Base-by-base conservation (phyloP, 1,284 basidiomycete genomes). In the Naganishia sp. region DNA sequence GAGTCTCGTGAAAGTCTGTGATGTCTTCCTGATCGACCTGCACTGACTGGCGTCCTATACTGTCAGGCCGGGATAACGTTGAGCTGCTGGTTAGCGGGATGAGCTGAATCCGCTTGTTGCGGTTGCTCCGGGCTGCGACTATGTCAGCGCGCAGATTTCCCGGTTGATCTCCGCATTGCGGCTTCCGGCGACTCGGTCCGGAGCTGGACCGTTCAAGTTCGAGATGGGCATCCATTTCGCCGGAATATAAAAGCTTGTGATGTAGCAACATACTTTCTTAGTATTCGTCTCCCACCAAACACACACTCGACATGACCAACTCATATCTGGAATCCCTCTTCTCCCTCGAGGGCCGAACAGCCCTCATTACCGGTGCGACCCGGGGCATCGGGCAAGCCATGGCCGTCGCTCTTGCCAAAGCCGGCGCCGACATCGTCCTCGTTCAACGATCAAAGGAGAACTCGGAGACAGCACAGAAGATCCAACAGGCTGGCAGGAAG, bases 371-470 rank as follows among this genome's bases (percentile, higher is more conserved):
- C 45, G 78, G 78, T 45, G 77, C 73, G 15, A 79, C 79, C 36
- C 73, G 79, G 49, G 80, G 77, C 46, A 79, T 80, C 70, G 79
- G 78, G 28, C 73, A 77, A 33, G 71, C 74, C 50, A 75, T 79
- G 68, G 82, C 82, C 25, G 69, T 84, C 36, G 81, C 82, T 1
- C 79, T 83, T 13, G 79, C 82, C 43, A 80, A 82, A 71, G 82
- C 82, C 15, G 94, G 94, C 31, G 92, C 93, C 36, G 83, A 87
- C 67, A 81, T 96, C 72, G 88, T 90, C 75, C 85, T 95, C 70
- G 86, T 90, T 64, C 87, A 89, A 72, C 85, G 90, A 68, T 78
- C 79, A 69, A 69, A 80, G 39, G 73, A 84, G 52, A 87, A 88
- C 77, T 83, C 83, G 57, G 77, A 82, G 42, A 89, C 88, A 25